phyloP scores from a whole-genome alignment of 352 stramenopile genomes.

The Thalassiosira livingstoniorum region DNA sequence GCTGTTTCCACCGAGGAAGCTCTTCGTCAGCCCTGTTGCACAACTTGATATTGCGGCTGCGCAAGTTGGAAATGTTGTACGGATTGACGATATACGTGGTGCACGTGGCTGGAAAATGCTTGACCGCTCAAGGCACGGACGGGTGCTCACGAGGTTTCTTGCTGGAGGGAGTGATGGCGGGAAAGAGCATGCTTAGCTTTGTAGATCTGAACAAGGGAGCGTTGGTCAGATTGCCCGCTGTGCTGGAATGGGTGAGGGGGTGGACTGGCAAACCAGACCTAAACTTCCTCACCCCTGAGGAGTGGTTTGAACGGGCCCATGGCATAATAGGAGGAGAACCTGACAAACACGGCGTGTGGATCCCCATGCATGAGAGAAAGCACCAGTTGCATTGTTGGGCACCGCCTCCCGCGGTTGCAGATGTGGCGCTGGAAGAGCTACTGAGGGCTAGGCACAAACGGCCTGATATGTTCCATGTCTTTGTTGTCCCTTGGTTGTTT shows the following conservation, averaged over 20 bases:
- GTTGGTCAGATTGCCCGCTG: conserved; percentile 9
- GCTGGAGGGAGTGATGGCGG: conserved; percentile 45
- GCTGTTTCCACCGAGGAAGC: conserved; percentile 51
- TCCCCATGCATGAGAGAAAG: conserved; percentile 22
- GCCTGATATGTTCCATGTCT: conserved; percentile 42
- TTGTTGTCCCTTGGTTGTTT: conserved; percentile 42
- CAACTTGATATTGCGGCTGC: conserved; percentile 42
- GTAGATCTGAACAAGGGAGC: conserved; percentile 37
- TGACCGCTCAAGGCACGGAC: conserved; percentile 67
- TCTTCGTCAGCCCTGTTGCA: conserved; percentile 48
- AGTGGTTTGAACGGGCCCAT: conserved; percentile 51
- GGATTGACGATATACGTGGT: conserved; percentile 36
- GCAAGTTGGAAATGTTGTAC: neutral
- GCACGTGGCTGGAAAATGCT: conserved; percentile 55
- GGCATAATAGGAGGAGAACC: conserved; percentile 29
- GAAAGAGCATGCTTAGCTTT: conserved; percentile 40
- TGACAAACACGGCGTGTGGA: conserved; percentile 38
- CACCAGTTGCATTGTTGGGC: conserved; percentile 41
- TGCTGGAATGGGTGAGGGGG: conserved; percentile 26
- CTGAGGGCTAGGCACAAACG: conserved; percentile 53
- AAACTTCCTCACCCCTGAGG: conserved; percentile 22
- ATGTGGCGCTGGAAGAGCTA: conserved; percentile 55
- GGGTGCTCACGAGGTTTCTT: conserved; percentile 48
- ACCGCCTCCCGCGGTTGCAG: conserved; percentile 49
- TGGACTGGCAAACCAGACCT: neutral